Percentiles rank a stretch among this genome's conserved stretches.
phyloP scores from a whole-genome alignment of 2,329 filamentous ascomycete genomes.

The Diplodia corticola region DNA sequence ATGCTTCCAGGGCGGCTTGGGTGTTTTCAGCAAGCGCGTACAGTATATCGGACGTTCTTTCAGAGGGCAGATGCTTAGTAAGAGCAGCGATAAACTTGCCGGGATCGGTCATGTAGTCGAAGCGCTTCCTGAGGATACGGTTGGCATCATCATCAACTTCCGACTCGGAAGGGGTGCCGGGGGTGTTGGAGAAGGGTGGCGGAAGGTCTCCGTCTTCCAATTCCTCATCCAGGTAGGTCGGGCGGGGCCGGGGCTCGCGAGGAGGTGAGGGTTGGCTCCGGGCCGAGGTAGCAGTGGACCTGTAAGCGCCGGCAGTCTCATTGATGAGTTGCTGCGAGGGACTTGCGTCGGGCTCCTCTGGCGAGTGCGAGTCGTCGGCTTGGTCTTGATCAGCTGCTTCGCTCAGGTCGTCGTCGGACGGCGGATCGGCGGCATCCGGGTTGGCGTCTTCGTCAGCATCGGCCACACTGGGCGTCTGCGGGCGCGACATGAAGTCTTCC shows the following conservation, averaged over 20 bases:
- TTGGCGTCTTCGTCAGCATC: constrained; percentile 31
- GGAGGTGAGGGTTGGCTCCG: not conserved
- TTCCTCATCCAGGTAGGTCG: constrained; percentile 20
- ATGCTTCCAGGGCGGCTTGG: constrained; percentile 52
- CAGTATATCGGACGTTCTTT: constrained; percentile 53
- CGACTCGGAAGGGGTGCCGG: constrained; percentile 31
- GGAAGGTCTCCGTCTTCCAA: constrained; percentile 34
- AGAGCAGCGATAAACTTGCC: constrained; percentile 46
- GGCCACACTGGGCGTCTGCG: constrained; percentile 34
- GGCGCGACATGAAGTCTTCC: constrained; percentile 36
- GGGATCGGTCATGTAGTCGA: constrained; percentile 45
- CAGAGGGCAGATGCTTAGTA: constrained; percentile 44
- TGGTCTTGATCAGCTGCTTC: constrained; percentile 24
- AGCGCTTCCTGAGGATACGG: constrained; percentile 43
- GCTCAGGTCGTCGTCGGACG: constrained; percentile 22
- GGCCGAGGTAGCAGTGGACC: not conserved
- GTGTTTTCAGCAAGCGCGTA: constrained; percentile 58
- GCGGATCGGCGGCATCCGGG: constrained; percentile 27
- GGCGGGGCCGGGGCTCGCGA: constrained; percentile 9
- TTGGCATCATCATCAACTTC: constrained; percentile 45
- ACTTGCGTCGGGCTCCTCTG: constrained; percentile 18
- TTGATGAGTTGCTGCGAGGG: constrained; percentile 17
- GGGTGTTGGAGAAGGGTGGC: constrained; percentile 36
- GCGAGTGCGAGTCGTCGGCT: not conserved
- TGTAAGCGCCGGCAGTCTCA: constrained; percentile 1